phyloP scores from a whole-genome alignment of 1,284 basidiomycete genomes.

The Ceratobasidium sp. region DNA sequence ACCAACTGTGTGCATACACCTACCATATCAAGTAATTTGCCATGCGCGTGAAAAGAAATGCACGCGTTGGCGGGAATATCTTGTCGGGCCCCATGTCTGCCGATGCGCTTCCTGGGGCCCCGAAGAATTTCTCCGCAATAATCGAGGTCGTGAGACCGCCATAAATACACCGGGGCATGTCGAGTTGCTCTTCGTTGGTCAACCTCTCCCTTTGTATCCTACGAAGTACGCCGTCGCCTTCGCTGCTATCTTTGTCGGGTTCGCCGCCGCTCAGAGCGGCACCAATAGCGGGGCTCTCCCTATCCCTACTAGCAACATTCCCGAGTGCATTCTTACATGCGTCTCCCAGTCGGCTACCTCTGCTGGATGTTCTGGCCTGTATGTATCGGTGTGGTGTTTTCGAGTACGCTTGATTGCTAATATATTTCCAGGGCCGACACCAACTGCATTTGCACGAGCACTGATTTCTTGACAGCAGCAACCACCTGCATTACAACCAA shows the following conservation, averaged over 20 bases:
- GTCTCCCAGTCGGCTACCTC: conserved; percentile 2
- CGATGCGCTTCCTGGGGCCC: neutral
- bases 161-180: neutral
- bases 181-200: neutral
- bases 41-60: neutral
- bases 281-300: neutral
- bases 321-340: neutral
- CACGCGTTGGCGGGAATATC: neutral
- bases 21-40: neutral
- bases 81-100: neutral
- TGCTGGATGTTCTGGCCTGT: conserved; percentile 1
- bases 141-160: neutral
- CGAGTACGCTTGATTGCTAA: neutral
- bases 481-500: neutral
- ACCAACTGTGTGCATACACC: neutral
- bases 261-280: conserved; percentile 14
- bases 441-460: neutral
- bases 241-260: conserved; percentile 8
- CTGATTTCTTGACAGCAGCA: neutral
- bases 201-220: neutral
- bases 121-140: neutral
- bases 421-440: neutral
- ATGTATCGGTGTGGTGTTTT: no score
- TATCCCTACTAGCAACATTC: neutral
- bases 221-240: conserved; percentile 24